Base-by-base conservation (phyloP, 176 grass and related monocot species). In the Puya raimondii region DNA sequence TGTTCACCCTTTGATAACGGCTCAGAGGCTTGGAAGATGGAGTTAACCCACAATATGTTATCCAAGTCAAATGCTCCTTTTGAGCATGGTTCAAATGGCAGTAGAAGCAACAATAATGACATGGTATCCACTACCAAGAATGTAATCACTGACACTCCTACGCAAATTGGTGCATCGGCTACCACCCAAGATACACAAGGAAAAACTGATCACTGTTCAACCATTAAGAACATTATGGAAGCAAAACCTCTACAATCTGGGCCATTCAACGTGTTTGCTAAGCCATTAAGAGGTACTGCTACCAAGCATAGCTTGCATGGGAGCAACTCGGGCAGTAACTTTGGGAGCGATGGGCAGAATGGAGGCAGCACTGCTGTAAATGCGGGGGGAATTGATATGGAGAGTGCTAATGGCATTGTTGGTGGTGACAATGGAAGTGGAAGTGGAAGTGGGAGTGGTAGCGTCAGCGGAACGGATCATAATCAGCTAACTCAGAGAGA, bases 101-200 rank as follows among this genome's bases (percentile, higher is more conserved):
- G 84, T 70, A 7, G 33, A 42, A 87, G 84, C 76, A 79, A 96
- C 21, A 87, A 87, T 72, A 89, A 96, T 49, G 92, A 85, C 77
- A 89, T 83, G 86, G 88, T 81, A 23, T 92, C 92, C 76, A 92
- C 86, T 64, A 85, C 81, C 12, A 91, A 87, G 88, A 89, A 83
- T 16, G 78, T 75, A n/a, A 74, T 72, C 72, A 80, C 86, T 25
- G 89, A 88, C 26, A 76, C 79, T 76, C 86, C 76, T 21, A 76
- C 89, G 64, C 92, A 89, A 47, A 67, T 78, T 9, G 79, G 58
- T 78, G 21, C 79, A 11, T 78, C 64, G 52, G 76, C 65, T 29
- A 61, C 22, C 25, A 66, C 23, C 23, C 56, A 85, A 72, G 64
- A 50, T 21, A 50, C 59, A n/a, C 76, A 85, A 76, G 50, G 74